Evolutionary conservation across 2,329 filamentous ascomycete genomes (phyloP).

Genomic region (Setomelanomma holmii): DNA sequence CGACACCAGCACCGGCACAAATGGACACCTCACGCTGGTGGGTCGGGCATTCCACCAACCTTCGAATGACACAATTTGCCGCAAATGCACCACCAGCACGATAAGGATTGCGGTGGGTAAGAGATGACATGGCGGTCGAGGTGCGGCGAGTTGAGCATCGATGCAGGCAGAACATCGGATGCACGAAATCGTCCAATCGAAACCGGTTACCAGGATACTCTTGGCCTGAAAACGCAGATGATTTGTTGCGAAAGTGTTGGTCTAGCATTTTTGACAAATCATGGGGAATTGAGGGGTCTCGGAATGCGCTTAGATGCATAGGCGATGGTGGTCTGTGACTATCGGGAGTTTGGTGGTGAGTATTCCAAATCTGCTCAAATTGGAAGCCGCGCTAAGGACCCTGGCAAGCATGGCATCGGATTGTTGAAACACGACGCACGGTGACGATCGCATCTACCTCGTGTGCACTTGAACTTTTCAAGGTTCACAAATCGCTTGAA

Average conservation of each 20-base stretch:
- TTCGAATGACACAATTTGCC: background rate
- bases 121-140: slow-evolving; percentile 2
- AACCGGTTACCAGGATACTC: background rate
- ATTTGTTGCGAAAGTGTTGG: background rate
- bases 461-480: slow-evolving; percentile 6
- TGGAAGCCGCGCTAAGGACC: slow-evolving; percentile 26
- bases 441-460: slow-evolving; percentile 12
- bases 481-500: too few relatives aligned
- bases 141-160: background rate
- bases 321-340: slow-evolving; percentile 8
- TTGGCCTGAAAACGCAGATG: background rate
- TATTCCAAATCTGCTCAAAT: slow-evolving; percentile 39
- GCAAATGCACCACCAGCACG: slow-evolving; percentile 4
- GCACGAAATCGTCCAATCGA: slow-evolving; percentile 14
- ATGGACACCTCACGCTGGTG: background rate
- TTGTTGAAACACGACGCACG: slow-evolving; percentile 21
- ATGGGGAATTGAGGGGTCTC: slow-evolving; percentile 1
- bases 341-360: slow-evolving; percentile 20
- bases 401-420: slow-evolving; percentile 14
- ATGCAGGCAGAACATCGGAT: slow-evolving; percentile 4
- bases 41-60: background rate
- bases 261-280: slow-evolving; percentile 27
- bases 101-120: slow-evolving; percentile 4
- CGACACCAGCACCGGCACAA: slow-evolving; percentile 5
- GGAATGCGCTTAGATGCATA: slow-evolving; percentile 3